phyloP scores from a whole-genome alignment of 768 basidiomycete genomes.

The Mycena rebaudengoi region DNA sequence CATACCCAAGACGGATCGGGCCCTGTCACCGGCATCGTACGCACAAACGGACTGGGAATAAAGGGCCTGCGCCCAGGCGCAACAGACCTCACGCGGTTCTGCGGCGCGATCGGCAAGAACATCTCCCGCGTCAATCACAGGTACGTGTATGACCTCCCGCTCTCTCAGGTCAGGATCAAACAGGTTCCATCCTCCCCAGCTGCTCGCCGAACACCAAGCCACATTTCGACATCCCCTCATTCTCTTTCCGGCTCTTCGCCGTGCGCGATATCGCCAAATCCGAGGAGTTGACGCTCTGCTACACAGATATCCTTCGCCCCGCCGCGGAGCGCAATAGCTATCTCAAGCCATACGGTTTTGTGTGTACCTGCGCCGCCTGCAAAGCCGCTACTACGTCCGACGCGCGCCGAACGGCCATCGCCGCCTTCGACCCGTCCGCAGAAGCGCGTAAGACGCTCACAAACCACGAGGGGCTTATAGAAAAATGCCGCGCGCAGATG shows the following conservation, averaged over 20 bases:
- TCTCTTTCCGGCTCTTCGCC: slow-evolving; percentile 21
- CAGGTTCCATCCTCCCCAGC: too few relatives aligned
- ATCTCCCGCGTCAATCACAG: slow-evolving; percentile 37
- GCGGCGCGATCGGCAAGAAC: slow-evolving; percentile 21
- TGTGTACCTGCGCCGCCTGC: slow-evolving; percentile 42
- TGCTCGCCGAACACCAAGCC: slow-evolving; percentile 29
- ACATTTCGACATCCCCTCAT: slow-evolving; percentile 32
- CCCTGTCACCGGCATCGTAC: slow-evolving; percentile 34
- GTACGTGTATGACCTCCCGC: slow-evolving; percentile 4
- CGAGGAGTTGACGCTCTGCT: slow-evolving; percentile 42
- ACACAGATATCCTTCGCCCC: slow-evolving; percentile 23
- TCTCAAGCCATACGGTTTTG: slow-evolving; percentile 39
- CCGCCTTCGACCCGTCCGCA: too few relatives aligned
- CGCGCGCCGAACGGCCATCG: background rate
- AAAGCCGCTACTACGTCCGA: slow-evolving; percentile 15
- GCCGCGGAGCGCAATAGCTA: slow-evolving; percentile 32
- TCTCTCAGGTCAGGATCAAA: too few relatives aligned
- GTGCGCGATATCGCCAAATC: slow-evolving; percentile 34
- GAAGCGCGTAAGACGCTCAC: too few relatives aligned
- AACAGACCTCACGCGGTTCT: background rate
- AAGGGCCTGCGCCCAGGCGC: slow-evolving; percentile 4
- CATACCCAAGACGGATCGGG: slow-evolving; percentile 42
- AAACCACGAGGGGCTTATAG: too few relatives aligned
- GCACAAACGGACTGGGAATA: slow-evolving; percentile 38
- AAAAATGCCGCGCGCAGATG: too few relatives aligned